Base-by-base conservation (phyloP, 331 rosid species). In the Malus hybrid region DNA sequence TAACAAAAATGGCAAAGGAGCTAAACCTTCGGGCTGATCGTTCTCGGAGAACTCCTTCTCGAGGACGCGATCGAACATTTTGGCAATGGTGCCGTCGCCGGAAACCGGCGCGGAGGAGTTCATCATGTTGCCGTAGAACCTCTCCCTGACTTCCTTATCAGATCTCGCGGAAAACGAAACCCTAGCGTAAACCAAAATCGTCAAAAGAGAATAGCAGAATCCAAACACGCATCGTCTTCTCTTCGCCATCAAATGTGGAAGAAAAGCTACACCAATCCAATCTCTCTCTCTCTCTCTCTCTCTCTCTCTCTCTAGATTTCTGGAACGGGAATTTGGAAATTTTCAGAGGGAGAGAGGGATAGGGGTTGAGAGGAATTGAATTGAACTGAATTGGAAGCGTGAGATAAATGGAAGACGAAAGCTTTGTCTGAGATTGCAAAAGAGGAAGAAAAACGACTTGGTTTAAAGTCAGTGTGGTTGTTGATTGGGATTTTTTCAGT, bases 41-140 rank as follows among this genome's bases (percentile, higher is more conserved):
- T 95, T 95, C 34, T 95, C 99, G 27, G 99, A 83, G 75, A 95
- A 95, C 88, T 95, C 99, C 76, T 95, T 95, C 91, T 95, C 97
- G 59, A 95, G 93, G 50, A 95, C 99, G 74, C 96, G 95, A 86
- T 95, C 99, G 85, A 95, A 92, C 97, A 95, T 95, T 83, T 95
- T 86, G 68, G 99, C 99, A 55, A 95, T 84, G 80, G 84, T 86
- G 11, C 87, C 92, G 71, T 92, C 96, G 54, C 83, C 77, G 52
- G 93, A 69, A 29, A 79, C 87, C n/a, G 97, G 97, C 0, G 97
- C 76, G 52, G 97, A 77, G 1, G 96, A 88, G 84, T 95, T 95
- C 65, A 68, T 20, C 91, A 95, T 77, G 32, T 32, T 89, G 2
- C 99, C 99, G 52, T 92, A 95, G 80, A 95, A 95, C 83, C 97